Percentiles rank a stretch among this genome's conserved stretches.
These are phyloP conservation scores for Urtica urens DNA, from an alignment of 306 rosid species.

Conservation along the genomic window DNA sequence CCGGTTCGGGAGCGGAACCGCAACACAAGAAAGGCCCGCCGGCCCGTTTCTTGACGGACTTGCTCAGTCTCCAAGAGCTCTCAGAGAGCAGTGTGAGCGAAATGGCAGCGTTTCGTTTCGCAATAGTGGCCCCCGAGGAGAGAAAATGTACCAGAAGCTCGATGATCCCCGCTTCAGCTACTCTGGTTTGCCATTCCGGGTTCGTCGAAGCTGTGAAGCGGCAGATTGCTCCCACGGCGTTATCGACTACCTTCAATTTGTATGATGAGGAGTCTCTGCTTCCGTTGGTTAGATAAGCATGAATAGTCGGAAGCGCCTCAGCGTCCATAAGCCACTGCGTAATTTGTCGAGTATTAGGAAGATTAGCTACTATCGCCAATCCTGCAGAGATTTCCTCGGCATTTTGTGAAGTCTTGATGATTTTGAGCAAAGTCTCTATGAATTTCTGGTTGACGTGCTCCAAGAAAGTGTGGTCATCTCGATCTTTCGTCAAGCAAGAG, in stretches of 20 bases:
- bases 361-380: constrained; percentile 38
- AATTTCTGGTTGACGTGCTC: constrained; percentile 42
- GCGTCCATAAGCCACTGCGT: constrained; percentile 38
- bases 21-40: constrained; percentile 24
- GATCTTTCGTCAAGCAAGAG: constrained; percentile 33
- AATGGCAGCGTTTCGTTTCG: constrained; percentile 40
- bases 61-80: constrained; percentile 40
- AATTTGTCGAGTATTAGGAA: constrained; percentile 26
- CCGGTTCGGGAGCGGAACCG: constrained; percentile 20
- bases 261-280: constrained; percentile 22
- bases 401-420: constrained; percentile 24
- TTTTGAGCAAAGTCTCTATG: constrained; percentile 30
- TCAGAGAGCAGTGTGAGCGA: constrained; percentile 54
- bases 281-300: constrained; percentile 26
- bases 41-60: constrained; percentile 32
- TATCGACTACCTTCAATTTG: constrained; percentile 31
- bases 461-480: constrained; percentile 24
- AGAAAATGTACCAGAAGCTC: constrained; percentile 40
- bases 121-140: constrained; percentile 38
- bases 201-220: constrained; percentile 51
- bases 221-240: constrained; percentile 41
- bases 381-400: constrained; percentile 42
- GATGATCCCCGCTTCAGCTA: constrained; percentile 53
- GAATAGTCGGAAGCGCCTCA: constrained; percentile 36
- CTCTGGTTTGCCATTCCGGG: constrained; percentile 41